Evolutionary conservation across 2,329 filamentous ascomycete genomes (phyloP).

Genomic region (Penicillium sp.): DNA sequence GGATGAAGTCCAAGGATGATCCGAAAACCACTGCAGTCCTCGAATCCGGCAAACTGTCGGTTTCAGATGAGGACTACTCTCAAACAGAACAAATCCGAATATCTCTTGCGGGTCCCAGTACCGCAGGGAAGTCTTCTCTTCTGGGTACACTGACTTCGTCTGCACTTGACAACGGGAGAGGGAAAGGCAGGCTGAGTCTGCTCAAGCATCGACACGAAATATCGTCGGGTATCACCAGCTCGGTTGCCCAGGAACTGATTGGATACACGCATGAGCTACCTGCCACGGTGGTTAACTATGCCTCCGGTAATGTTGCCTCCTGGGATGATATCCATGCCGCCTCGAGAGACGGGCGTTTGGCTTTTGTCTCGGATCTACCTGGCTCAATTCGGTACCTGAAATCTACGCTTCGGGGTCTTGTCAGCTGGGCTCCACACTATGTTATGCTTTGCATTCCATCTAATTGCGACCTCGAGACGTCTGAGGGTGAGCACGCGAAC

Average conservation of each 20-base stretch:
- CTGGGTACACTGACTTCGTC: conserved; percentile 85
- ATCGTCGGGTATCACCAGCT: conserved; percentile 85
- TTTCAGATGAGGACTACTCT: conserved; percentile 39
- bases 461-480: conserved; percentile 58
- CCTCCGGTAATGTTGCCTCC: conserved; percentile 77
- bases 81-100: conserved; percentile 73
- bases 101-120: conserved; percentile 82
- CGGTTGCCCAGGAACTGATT: conserved; percentile 87
- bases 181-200: conserved; percentile 81
- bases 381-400: conserved; percentile 85
- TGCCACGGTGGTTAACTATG: conserved; percentile 65
- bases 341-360: conserved; percentile 67
- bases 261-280: conserved; percentile 60
- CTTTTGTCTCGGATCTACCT: conserved; percentile 87
- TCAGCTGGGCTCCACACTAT: conserved; percentile 96
- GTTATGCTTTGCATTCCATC: conserved; percentile 82
- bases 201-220: conserved; percentile 93
- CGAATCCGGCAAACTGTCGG: neutral
- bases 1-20: conserved; percentile 7
- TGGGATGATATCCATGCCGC: conserved; percentile 92
- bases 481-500: conserved; percentile 16
- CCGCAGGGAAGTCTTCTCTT: conserved; percentile 87
- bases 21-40: neutral
- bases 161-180: conserved; percentile 83
- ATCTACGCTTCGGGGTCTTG: conserved; percentile 81